Base-by-base conservation (phyloP, 805 yeast species). In the Ogataea populi-albae region DNA sequence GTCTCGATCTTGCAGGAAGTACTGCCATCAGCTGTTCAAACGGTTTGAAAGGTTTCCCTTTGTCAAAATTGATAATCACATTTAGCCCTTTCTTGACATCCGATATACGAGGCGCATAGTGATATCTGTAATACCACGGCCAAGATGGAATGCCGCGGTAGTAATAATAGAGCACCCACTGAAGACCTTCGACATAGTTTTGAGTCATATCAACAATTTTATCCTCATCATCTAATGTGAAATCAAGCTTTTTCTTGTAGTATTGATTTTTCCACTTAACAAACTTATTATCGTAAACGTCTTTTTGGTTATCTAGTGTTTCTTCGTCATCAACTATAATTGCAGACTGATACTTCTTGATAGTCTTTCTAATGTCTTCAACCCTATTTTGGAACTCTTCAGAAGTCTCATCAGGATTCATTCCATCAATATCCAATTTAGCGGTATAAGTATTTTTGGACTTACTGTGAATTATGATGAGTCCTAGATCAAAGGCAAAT, bases 1-100 rank as follows among this genome's bases (percentile, higher is more conserved):
- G 67, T 35, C 75, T 77, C 4, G 97, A 88, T 68, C 97, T 79
- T 16, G 91, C 96, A 1, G 98, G 98, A 47, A 93, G 68, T 16
- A 93, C 98, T 14, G 96, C 91, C 98, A 91, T 93, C 51, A 93
- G 73, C 65, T 93, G 98, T 59, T 93, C 91, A 61, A 86, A 91
- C 8, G 98, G 98, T 41, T 68, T 76, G 66, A 93, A 87, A 0
- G 98, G 98, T 4, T 57, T 58, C 5, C 95, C 89, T 46, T 69
- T 59, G 11, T 80, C 78, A 50, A 89, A 88, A 22, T 67, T 57
- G 39, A 85, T 70, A 41, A 72, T 64, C 36, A 75, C 74, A 31
- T 79, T 73, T 35, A 91, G 68, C 32, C 96, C 98, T 38, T 70
- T 66, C 22, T 73, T 61, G 43, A 91, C 70, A 62, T 91, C 98